phyloP scores from a whole-genome alignment of 2,329 filamentous ascomycete genomes.

The Cytospora chrysosperma region DNA sequence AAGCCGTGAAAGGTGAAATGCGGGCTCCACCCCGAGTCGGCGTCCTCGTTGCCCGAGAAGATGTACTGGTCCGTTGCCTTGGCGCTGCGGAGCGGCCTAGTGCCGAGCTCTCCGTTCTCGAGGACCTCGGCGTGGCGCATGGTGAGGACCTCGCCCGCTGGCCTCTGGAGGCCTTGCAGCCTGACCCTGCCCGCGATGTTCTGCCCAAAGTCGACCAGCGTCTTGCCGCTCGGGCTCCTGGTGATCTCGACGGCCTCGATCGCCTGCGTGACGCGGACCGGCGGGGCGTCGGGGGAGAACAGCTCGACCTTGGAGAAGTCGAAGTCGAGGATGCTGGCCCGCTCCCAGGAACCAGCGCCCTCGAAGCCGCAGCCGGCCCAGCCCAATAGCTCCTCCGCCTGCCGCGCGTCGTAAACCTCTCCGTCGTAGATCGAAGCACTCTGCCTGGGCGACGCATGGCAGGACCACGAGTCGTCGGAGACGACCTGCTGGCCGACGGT shows the following conservation, averaged over 20 bases:
- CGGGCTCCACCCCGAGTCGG: slow-evolving; percentile 39
- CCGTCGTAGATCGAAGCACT: slow-evolving; percentile 33
- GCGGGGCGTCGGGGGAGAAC: slow-evolving; percentile 34
- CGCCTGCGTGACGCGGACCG: slow-evolving; percentile 32
- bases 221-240: slow-evolving; percentile 39
- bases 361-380: slow-evolving; percentile 19
- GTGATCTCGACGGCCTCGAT: slow-evolving; percentile 21
- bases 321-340: slow-evolving; percentile 24
- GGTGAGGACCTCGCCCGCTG: slow-evolving; percentile 41
- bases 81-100: slow-evolving; percentile 43
- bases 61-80: slow-evolving; percentile 42
- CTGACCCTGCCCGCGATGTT: slow-evolving; percentile 54
- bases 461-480: slow-evolving; percentile 35
- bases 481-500: slow-evolving; percentile 26
- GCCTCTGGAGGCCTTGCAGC: slow-evolving; percentile 38
- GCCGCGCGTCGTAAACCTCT: slow-evolving; percentile 33
- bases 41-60: slow-evolving; percentile 26
- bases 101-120: slow-evolving; percentile 45
- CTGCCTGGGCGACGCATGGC: slow-evolving; percentile 24
- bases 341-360: not conserved
- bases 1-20: slow-evolving; percentile 54
- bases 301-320: slow-evolving; percentile 26
- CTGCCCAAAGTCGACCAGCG: slow-evolving; percentile 56
- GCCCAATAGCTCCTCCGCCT: slow-evolving; percentile 28
- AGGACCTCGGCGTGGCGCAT: slow-evolving; percentile 56